A percentile compares a stretch with the other conserved stretches of the same genome.
These are phyloP conservation scores for Cocos nucifera DNA, from an alignment of 176 grass and related monocot species.

Conservation along the genomic window DNA sequence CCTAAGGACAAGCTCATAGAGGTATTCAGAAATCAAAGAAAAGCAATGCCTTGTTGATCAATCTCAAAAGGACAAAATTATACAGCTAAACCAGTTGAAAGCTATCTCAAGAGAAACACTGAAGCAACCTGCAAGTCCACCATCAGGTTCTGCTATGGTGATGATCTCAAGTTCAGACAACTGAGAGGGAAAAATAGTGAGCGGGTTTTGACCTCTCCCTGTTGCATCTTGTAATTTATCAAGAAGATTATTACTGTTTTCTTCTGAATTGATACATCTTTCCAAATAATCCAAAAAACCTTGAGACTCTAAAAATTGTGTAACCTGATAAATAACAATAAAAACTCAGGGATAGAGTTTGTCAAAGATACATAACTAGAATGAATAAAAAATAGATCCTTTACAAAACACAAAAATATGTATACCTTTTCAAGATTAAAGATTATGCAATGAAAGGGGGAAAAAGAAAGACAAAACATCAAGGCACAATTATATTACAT, in stretches of 20 bases:
- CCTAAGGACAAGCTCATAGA: too few species aligned
- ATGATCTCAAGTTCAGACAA: constrained; percentile 70
- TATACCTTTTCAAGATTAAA: too few species aligned
- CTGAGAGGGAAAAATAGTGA: constrained; percentile 82
- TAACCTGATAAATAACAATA: constrained; percentile 58
- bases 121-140: constrained; percentile 49
- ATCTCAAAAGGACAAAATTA: constrained; percentile 10
- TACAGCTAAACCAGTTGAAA: neutral
- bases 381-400: constrained; percentile 3
- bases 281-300: constrained; percentile 99
- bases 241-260: constrained; percentile 71
- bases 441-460: too few species aligned
- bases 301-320: constrained; percentile 95
- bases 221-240: constrained; percentile 99
- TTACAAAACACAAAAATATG: constrained; percentile 8
- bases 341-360: neutral
- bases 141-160: constrained; percentile 73
- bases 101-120: neutral
- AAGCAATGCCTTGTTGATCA: constrained; percentile 1
- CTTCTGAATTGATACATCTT: constrained; percentile 81
- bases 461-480: too few species aligned
- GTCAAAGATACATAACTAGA: neutral
- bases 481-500: too few species aligned
- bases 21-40: too few species aligned
- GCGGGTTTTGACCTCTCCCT: constrained; percentile 74